Evolutionary conservation across 2,329 filamentous ascomycete genomes (phyloP), one percentile per base, ranked within the genome.

Genomic region (Cylindrodendrum hubeiense): DNA sequence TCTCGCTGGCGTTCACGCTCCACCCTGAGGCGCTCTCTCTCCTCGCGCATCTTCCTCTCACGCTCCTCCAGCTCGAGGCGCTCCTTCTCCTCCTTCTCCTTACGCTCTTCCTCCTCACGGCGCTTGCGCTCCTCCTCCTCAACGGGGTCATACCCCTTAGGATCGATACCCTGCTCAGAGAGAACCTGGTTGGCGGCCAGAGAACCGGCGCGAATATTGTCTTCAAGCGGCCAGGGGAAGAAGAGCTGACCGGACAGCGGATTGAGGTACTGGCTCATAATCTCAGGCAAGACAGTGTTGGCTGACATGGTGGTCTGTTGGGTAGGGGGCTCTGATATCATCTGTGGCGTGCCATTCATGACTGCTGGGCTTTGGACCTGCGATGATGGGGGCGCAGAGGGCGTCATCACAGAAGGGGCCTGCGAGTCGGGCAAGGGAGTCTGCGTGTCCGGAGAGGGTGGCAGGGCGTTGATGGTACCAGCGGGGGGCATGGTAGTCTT

Each of bases 401-500:
- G 80, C 65, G 75, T 79, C 60, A 75, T 68, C 41, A 72, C 74
- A 13, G 74, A 69, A 34, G 72, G 74, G 2, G 73, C 61, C 56
- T 78, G 74, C 1, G 76, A 74, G 5, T 80, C 78, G 3, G 73
- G 71, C 8, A 67, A 63, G 4, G 79, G 78, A 0, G 77, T 79
- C 51, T 79, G 77, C 5, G 52, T 66, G 15, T 74, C 77, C 1
- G 77, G 74, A 4, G 73, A 67, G 1, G 77, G 63, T 21, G 77
- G 73, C 21, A 80, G 60, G 22, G 79, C 76, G 67, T 85, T 84
- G 13, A 83, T 78, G 52, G 83, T 82, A 50, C 82, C 81, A 0
- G 88, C 88, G 0, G 90, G 90, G 0, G 93, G 93, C 13, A 94
- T 85, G 1, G 93, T 95, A 69, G 91, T 94, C 76, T 90, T 92